These are phyloP conservation scores for Solanum tacnaense DNA, from an alignment of 257 asterid species.

Conservation along the genomic window DNA sequence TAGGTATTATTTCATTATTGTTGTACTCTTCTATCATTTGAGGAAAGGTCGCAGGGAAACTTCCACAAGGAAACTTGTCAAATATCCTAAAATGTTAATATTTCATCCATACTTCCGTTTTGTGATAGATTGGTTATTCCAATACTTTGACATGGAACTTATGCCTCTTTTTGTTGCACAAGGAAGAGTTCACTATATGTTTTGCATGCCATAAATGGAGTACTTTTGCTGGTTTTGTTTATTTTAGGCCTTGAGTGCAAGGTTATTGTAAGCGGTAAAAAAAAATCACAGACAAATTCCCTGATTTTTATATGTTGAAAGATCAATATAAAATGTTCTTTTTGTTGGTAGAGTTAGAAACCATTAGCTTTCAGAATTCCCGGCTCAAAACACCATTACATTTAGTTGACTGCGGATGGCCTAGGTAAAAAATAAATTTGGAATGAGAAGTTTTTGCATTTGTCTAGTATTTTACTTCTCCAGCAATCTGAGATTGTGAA, in stretches of 20 bases:
- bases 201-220: background rate
- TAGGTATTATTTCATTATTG: background rate
- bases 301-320: background rate
- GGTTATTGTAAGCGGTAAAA: background rate
- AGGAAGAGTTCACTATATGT: background rate
- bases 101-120: background rate
- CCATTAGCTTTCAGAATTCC: background rate
- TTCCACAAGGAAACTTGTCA: background rate
- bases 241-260: background rate
- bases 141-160: background rate
- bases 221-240: background rate
- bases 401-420: background rate
- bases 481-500: background rate
- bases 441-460: background rate
- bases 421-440: background rate
- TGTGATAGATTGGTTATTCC: background rate
- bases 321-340: background rate
- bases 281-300: background rate
- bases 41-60: background rate
- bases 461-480: background rate
- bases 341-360: background rate
- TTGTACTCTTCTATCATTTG: background rate
- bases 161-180: background rate
- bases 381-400: background rate
- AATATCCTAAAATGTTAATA: background rate